Base-by-base conservation (phyloP, 1,284 basidiomycete species). In the Earliella scabrosa region DNA sequence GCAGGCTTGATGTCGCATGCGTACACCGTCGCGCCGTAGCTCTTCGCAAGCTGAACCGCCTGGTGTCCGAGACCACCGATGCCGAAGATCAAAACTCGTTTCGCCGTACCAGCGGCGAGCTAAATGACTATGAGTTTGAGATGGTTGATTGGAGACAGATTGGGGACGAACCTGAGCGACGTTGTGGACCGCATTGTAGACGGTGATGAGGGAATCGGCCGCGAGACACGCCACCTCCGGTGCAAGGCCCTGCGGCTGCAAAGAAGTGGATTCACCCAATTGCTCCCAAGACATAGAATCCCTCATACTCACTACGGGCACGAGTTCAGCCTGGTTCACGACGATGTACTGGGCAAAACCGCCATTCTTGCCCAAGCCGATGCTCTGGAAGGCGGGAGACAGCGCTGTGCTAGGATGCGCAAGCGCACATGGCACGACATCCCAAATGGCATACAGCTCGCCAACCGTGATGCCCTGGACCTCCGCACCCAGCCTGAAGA, bases 1-100 rank as follows among this genome's bases (percentile, higher is more conserved):
- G 43, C 63, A 7, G 61, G 64, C 45, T 64, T 64, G 58, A 36
- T 45, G 52, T 54, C 47, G 36, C 35, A 48, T 16, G 55, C 59
- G 21, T 39, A 61, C 6, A 58, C 56, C 1, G 50, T 55, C 35
- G 59, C 56, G 2, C 56, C 59, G 38, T 50, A 51, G 35, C 21
- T 32, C 47, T 53, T 48, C 10, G 48, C 53, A 20, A 61, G 43
- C 35, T 58, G 56, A n/a, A 58, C 20, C 4, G 55, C 59, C 32
- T 52, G 52, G 36, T 61, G 59, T 8, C 55, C 59, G 11, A 61
- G 46, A 1, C 52, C 59, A 31, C 55, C 50, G 21, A 58, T 31
- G 35, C 59, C 59, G 34, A 55, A 58, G 20, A 61, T 45, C 26
- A 58, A 47, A 20, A 58, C 59, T 16, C 52, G 51, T 38, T 52